Evolutionary conservation across 2,329 filamentous ascomycete genomes (phyloP), one percentile per base, ranked within the genome.

Genomic region (Cladophialophora carrionii): DNA sequence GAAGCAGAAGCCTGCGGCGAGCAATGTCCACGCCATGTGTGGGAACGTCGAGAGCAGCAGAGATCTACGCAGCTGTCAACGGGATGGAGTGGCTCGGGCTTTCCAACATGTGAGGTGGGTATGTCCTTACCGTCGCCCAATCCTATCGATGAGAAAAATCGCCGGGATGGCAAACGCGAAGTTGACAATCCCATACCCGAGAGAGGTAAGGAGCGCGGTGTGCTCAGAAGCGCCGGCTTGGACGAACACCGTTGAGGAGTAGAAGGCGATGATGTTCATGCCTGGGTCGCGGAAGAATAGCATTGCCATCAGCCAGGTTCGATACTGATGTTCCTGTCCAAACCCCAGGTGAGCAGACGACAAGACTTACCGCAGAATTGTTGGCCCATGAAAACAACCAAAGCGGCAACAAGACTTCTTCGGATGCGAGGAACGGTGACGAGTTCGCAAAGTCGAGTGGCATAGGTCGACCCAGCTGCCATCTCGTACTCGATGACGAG

Each of bases 121-220:
- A 0, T 41, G 34, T 41, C 34, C 34, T 22, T 31, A 48, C 22
- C 87, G 81, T 2, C 88, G 83, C 7, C 88, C 88, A 64, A 87
- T 88, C 0, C 83, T 88, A 72, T 90, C 87, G 67, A 90, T 89
- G 4, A 86, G 88, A 32, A 37, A 69, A 8, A 71, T 10, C 7
- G 86, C 85, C 0, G 85, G 86, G 74, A 84, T 85, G 22, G 86
- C 84, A 67, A 87, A 88, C 51, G 88, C 65, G 74, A 87, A 88
- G 75, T 88, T 88, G 64, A 88, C 80, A 24, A 86, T 73, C 54
- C 87, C 87, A 71, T 88, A 89, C 6, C 87, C 87, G 73, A 85
- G 85, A 0, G 87, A 88, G 4, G 84, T 85, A 46, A 86, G 80
- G 14, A 89, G 78, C 3, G 89, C 86, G 37, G 83, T 77, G 56